Evolutionary conservation across 805 yeast genomes (phyloP), one percentile per base, ranked within the genome.

Genomic region (Candida sithepensis): DNA sequence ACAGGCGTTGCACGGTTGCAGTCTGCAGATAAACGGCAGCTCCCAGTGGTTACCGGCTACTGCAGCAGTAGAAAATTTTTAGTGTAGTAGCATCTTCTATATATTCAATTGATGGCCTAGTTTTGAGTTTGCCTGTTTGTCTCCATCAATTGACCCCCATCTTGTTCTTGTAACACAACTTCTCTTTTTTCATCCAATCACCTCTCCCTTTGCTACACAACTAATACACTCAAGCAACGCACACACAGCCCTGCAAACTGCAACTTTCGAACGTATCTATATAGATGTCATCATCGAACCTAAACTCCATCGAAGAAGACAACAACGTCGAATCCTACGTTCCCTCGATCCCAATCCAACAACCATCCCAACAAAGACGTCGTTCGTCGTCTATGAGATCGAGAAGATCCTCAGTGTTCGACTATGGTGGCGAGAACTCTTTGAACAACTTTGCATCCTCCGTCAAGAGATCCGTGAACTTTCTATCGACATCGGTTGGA

Each of bases 401-500:
- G 0, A 51, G 71, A 43, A 48, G 72, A 44, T 50, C 65, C n/a
- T 67, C 71, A 0, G 43, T 68, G 4, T 46, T 69, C 24, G 72
- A 69, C 46, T 50, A 51, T 16, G 73, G 72, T 2, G 74, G 73
- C 1, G 66, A 59, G 8, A 62, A 67, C 45, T 68, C 73, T 2
- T 43, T 68, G 16, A 66, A 62, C 46, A 68, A 67, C 44, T 69
- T 70, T 57, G 70, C 70, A 2, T 60, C 64, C 2, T 67, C 72
- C 1, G 50, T 66, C 21, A 51, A 54, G 43, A 48, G 70, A 30
- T 62, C 67, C 0, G 67, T 65, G 22, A 59, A 62, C 40, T 66
- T 51, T 43, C 48, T 64, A 6, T 57, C 67, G 4, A 40, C 58
- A n/a, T 58, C 66, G 13, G 30, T 47, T 16, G 62, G 54, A 2